phyloP scores from a whole-genome alignment of 768 basidiomycete species.

The Lyophyllum atratum region DNA sequence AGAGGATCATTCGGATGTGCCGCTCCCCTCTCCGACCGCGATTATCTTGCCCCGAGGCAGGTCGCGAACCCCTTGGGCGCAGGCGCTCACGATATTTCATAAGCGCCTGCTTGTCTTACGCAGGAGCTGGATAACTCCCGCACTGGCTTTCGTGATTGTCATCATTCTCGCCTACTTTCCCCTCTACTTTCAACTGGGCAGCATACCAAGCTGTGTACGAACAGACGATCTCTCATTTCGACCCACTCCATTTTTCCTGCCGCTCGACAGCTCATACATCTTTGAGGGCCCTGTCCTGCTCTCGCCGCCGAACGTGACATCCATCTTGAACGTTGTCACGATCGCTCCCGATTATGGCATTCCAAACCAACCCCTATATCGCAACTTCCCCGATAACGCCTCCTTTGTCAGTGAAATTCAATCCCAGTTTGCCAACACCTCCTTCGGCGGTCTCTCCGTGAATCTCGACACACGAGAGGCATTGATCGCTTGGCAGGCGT shows the following conservation, averaged over 20 bases:
- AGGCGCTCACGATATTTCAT: conserved; percentile 59
- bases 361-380: neutral
- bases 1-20: neutral
- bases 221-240: neutral
- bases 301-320: conserved; percentile 42
- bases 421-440: neutral
- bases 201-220: neutral
- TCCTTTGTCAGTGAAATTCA: neutral
- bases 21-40: conserved; percentile 20
- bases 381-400: neutral
- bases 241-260: neutral
- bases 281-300: conserved; percentile 41
- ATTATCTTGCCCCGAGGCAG: conserved; percentile 40
- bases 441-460: neutral
- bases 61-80: conserved; percentile 43
- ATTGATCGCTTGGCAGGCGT: neutral
- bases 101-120: conserved; percentile 56
- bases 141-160: conserved; percentile 45
- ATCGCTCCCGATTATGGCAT: neutral
- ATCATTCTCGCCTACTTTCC: conserved; percentile 1
- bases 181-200: neutral
- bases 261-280: conserved; percentile 39
- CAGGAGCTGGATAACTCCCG: conserved; percentile 56
- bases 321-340: conserved; percentile 28
- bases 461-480: neutral